Evolutionary conservation across 306 rosid species (phyloP), one percentile per base, ranked within the genome.

Genomic region (Cyamopsis tetragonoloba): DNA sequence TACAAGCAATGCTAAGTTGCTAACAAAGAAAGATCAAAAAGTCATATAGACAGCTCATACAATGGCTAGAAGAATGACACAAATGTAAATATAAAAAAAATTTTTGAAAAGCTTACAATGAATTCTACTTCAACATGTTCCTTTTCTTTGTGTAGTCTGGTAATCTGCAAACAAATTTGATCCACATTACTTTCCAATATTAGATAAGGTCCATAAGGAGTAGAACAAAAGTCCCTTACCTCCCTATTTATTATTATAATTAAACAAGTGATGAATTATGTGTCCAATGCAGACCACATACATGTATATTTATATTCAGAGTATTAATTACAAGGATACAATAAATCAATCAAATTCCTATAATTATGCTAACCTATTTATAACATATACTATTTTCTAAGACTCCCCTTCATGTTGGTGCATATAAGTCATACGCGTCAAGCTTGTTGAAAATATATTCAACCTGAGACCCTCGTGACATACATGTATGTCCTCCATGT

Each of bases 121-220:
- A 88, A 86, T 83, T 93, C 99, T 35, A 93, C 90, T 90, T 93
- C 99, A 74, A 83, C 96, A 22, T 93, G 99, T 80, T 93, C 99
- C 78, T 82, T 85, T 66, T 77, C 97, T 78, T 88, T 90, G 69
- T 80, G 62, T 56, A 86, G 76, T 79, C 99, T 85, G 75, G 95
- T 93, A 56, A 77, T 80, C 99, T 93, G 86, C 73, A 61, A 17
- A 44, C 50, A 62, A 27, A 62, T 68, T 73, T 62, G 47, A 43
- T 34, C 42, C 13, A 68, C 62, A 44, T 68, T 39, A 72, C 15
- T 59, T 41, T 55, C 42, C 14, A 31, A 26, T 14, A 0, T 30
- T 15, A 32, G 44, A 12, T 74, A 37, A 60, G 26, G 27, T 15
- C 23, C 35, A 12, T 74, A 37, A 60, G 26, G 27, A 62, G 28